Conservation (phyloP, 2,329 filamentous ascomycete species). For the Fusarium foetens region DNA sequence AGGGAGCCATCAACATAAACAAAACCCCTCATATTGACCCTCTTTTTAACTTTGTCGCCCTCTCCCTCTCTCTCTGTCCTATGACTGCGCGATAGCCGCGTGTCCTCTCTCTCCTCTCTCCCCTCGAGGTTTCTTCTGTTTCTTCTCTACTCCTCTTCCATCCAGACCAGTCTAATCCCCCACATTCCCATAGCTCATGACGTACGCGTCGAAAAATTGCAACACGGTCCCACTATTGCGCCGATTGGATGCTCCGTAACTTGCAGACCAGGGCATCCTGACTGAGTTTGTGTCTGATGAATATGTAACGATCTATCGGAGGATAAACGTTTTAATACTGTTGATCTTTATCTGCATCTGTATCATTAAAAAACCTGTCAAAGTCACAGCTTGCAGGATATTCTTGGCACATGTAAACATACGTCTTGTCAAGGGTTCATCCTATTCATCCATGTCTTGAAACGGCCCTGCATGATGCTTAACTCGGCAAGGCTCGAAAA, state of each 20-base stretch:
- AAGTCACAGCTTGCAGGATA: conserved; percentile 1
- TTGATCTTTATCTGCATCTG: conserved; percentile 22
- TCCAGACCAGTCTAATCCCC: conserved; percentile 27
- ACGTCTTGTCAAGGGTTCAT: neutral
- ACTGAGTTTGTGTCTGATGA: neutral
- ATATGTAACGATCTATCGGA: neutral
- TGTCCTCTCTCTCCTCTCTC: conserved; percentile 2
- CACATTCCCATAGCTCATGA: conserved; percentile 32
- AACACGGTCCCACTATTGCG: conserved; percentile 18
- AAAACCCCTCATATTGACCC: conserved; percentile 21
- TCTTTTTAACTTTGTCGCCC: neutral
- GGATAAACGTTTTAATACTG: neutral
- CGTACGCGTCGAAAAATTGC: conserved; percentile 25
- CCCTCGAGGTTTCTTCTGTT: conserved; percentile 10
- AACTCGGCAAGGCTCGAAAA: conserved; percentile 25
- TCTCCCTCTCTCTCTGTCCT: neutral
- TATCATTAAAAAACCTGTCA: conserved; percentile 1
- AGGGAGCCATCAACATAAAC: conserved; percentile 1
- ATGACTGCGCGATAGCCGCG: conserved; percentile 35
- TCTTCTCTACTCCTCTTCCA: conserved; percentile 16
- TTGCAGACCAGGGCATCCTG: neutral
- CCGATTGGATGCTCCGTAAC: conserved; percentile 24
- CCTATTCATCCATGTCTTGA: conserved; percentile 19
- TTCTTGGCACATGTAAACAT: conserved; percentile 29
- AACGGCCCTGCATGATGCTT: conserved; percentile 29